Evolutionary conservation across 768 basidiomycete genomes (phyloP), one percentile per base, ranked within the genome.

Genomic region (Cystobasidium onofrii): DNA sequence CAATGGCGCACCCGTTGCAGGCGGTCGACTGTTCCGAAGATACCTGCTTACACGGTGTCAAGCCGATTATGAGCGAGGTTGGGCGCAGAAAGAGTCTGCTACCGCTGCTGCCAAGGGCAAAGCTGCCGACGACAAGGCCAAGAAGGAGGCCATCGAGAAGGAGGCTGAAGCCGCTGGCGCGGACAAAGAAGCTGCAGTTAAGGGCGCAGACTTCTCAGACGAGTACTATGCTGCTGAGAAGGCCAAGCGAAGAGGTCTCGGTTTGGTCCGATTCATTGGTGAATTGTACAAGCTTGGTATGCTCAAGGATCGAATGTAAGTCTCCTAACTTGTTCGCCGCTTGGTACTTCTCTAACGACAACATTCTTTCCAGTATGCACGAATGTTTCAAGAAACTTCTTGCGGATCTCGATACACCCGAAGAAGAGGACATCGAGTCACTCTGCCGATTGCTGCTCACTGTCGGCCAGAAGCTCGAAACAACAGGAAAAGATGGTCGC

Each of bases 271-370:
- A 82, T 94, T 99, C 83, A 97, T 98, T 76, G 94, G 95, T 76
- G 95, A 99, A 83, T 84, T 98, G 69, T 99, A 92, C 88, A 97
- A 97, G 84, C 84, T 99, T n/a, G 90, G 91, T 83, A 96, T 97
- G 92, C 84, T 98, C 69, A 93, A 92, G 61, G 92, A 93, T 83
- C 89, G 92, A 77, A 95, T 98, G 65, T 67, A 31, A 44, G 65
- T 67, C 41, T 33, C 20, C n/a, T n/a, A n/a, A n/a, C n/a, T n/a
- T n/a, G n/a, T n/a, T n/a, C n/a, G n/a, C n/a, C n/a, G n/a, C n/a
- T n/a, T n/a, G n/a, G n/a, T n/a, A n/a, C n/a, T n/a, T n/a, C n/a
- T n/a, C n/a, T n/a, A n/a, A n/a, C n/a, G n/a, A n/a, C n/a, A n/a
- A n/a, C n/a, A 23, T 9, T 44, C 7, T 52, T 10, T 17, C 44